phyloP scores from a whole-genome alignment of 345 rosid genomes.

The Gossypium longicalyx region DNA sequence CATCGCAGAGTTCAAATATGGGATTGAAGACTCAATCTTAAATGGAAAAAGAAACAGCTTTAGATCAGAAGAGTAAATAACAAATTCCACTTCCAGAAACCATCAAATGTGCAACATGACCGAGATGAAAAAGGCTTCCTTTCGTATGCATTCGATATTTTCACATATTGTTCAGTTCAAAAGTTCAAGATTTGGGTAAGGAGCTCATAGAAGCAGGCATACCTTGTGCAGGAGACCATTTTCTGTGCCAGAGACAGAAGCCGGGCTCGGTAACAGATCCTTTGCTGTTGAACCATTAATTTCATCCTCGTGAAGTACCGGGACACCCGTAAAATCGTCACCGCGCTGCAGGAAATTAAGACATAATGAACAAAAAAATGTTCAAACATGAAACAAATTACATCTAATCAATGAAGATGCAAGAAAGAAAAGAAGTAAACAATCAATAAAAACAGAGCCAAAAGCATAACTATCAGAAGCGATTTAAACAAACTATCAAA shows the following conservation, averaged over 20 bases:
- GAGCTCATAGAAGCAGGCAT: slow-evolving; percentile 13
- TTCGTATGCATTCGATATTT: not conserved
- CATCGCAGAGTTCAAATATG: slow-evolving; percentile 53
- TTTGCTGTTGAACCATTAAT: not conserved
- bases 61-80: slow-evolving; percentile 4
- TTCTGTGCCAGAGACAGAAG: slow-evolving; percentile 32
- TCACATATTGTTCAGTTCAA: not conserved
- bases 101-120: no score
- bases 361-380: not conserved
- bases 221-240: slow-evolving; percentile 50
- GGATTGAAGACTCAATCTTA: slow-evolving; percentile 52
- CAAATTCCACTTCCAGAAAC: no score
- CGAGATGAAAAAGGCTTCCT: no score
- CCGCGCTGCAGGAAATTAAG: not conserved
- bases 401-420: not conserved
- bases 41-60: slow-evolving; percentile 3
- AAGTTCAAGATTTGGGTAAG: slow-evolving; percentile 8
- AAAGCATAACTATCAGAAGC: no score
- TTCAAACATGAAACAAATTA: not conserved
- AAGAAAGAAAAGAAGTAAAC: no score
- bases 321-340: not conserved
- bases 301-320: not conserved
- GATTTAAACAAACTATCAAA: no score
- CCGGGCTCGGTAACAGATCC: slow-evolving; percentile 26
- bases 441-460: no score